Percentiles rank a stretch among this genome's conserved stretches.
These are phyloP conservation scores for Aquilaria agallochum DNA, from an alignment of 441 rosid genomes.

Conservation along the genomic window DNA sequence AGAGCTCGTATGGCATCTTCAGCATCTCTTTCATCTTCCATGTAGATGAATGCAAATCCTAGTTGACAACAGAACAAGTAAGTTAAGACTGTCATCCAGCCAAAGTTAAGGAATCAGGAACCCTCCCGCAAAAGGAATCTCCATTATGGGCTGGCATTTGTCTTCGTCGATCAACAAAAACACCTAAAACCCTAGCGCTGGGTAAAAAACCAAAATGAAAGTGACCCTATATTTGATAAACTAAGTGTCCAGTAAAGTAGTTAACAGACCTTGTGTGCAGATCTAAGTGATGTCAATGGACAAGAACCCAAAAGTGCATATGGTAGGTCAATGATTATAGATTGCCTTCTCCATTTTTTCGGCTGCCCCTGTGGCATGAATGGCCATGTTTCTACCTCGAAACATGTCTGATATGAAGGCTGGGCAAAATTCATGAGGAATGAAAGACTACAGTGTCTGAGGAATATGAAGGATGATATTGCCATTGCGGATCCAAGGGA, in stretches of 20 bases:
- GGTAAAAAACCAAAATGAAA: constrained; percentile 29
- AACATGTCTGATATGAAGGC: constrained; percentile 74
- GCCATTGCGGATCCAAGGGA: constrained; percentile 70
- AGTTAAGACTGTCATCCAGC: background rate
- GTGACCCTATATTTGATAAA: constrained; percentile 58
- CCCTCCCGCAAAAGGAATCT: constrained; percentile 38
- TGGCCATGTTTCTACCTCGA: constrained; percentile 56
- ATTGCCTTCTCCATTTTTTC: constrained; percentile 60
- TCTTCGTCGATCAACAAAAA: constrained; percentile 22
- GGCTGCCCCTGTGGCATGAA: constrained; percentile 66
- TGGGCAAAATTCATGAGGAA: constrained; percentile 66
- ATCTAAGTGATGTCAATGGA: constrained; percentile 83
- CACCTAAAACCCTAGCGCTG: constrained; percentile 31
- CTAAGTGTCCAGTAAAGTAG: constrained; percentile 67
- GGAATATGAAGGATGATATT: constrained; percentile 61
- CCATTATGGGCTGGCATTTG: constrained; percentile 18
- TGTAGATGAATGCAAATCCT: constrained; percentile 94
- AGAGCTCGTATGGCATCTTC: constrained; percentile 94
- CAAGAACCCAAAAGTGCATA: constrained; percentile 83
- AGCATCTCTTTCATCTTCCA: constrained; percentile 99
- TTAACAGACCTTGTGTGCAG: constrained; percentile 90
- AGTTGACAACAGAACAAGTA: constrained; percentile 12
- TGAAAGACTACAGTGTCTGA: constrained; percentile 65
- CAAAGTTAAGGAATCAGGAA: constrained; percentile 19
- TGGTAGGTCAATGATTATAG: constrained; percentile 67